A percentile compares a stretch with the other conserved stretches of the same genome.
These are phyloP conservation scores for Oligophagozyma castellii DNA, from an alignment of 1,139 yeast genomes.

Conservation along the genomic window DNA sequence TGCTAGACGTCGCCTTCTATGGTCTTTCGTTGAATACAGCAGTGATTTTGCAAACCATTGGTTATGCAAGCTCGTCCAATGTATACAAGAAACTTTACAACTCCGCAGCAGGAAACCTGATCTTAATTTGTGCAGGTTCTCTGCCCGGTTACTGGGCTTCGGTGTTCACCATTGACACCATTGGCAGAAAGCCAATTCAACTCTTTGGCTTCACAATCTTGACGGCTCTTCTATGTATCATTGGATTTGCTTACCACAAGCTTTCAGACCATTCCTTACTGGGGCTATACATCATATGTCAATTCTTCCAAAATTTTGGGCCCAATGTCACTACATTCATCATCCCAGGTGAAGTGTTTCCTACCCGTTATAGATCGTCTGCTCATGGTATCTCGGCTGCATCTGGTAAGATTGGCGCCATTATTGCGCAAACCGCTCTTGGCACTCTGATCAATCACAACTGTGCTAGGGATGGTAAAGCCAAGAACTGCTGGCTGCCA, in stretches of 20 bases:
- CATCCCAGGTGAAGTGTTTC: constrained; percentile 93
- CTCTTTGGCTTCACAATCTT: constrained; percentile 56
- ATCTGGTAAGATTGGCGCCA: constrained; percentile 91
- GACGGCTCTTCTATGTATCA: constrained; percentile 44
- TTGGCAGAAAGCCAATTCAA: constrained; percentile 79
- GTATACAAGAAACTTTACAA: constrained; percentile 55
- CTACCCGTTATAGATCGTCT: constrained; percentile 94
- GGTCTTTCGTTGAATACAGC: constrained; percentile 77
- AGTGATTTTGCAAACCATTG: constrained; percentile 70
- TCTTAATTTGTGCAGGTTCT: constrained; percentile 81
- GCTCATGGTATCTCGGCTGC: constrained; percentile 98
- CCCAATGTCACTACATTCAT: constrained; percentile 95
- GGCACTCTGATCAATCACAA: constrained; percentile 74
- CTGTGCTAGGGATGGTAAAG: constrained; percentile 41
- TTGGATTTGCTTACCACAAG: constrained; percentile 71
- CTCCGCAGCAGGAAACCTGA: constrained; percentile 78
- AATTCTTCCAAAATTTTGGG: constrained; percentile 82
- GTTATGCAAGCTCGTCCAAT: constrained; percentile 52
- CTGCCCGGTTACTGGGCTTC: constrained; percentile 85
- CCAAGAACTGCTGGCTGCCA: constrained; percentile 61
- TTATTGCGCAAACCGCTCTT: constrained; percentile 81
- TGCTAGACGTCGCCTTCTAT: constrained; percentile 90
- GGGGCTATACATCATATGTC: constrained; percentile 62
- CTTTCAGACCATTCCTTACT: constrained; percentile 50
- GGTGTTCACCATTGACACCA: constrained; percentile 58